Base-by-base conservation (phyloP, 2,329 filamentous ascomycete genomes). In the Rhinocladiella similis region DNA sequence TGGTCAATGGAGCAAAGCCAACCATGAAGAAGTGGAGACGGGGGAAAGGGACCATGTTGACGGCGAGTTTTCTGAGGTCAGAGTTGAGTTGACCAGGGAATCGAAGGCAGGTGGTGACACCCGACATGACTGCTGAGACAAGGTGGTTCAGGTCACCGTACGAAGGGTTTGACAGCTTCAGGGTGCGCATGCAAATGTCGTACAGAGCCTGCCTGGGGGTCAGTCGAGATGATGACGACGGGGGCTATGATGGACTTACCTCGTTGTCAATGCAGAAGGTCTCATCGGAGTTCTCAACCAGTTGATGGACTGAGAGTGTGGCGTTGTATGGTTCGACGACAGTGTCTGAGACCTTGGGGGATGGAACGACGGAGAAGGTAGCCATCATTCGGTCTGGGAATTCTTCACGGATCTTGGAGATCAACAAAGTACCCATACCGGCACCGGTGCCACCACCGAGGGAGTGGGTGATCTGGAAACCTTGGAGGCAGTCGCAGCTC, bases 1-100 rank as follows among this genome's bases (percentile, higher is more conserved):
- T 96, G 77, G 94, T 99, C 72, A 99, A 86, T 75, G 94, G 94
- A 78, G 94, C 93, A 77, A 99, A 99, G 77, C 94, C 94, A 76
- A 99, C 94, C 94, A 99, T 99, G 88, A 99, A 99, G 88, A 99
- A 99, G 82, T 99, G 94, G 64, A 99, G 91, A 91, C 94, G 94
- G 68, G 94, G 94, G 90, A 99, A 99, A 63, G 94, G 94, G 80
- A 99, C 94, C 85, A 99, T 99, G 90, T 99, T 99, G 80, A 99
- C 94, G 68, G 94, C 94, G 73, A 99, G 82, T 85, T 99, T 99
- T 83, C 94, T 91, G 69, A 99, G 90, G 77, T 99, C 94, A 75
- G 94, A 99, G 90, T 99, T 99, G 68, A 99, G 89, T 85, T 99
- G 94, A 76, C 94, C 94, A 56, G 94, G 94, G 90, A 99, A 99